Base-by-base conservation (phyloP, 768 basidiomycete genomes). In the Thelephora aurantiotincta region DNA sequence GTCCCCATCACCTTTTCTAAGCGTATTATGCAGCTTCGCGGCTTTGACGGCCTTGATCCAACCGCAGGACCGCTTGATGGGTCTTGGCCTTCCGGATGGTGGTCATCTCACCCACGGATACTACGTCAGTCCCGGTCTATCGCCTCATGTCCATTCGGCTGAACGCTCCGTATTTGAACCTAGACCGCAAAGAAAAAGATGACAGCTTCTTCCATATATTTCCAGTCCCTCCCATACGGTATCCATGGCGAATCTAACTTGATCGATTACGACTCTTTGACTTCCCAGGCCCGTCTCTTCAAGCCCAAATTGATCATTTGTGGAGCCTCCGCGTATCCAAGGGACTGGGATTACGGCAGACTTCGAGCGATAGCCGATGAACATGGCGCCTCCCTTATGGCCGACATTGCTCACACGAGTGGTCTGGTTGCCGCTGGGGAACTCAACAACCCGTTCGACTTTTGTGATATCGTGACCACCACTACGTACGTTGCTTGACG, bases 161-260 rank as follows among this genome's bases (percentile, higher is more conserved):
- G 5, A 41, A 9, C 38, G 14, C 33, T 22, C 26, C 26, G 26
- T 4, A 30, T 4, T 13, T 42, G 52, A 49, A 44, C 53, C 23
- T 50, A 89, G 86, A 94, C 91, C 48, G 89, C 91, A 50, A 98
- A 98, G 72, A 96, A 97, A 75, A 98, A 99, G 69, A 98, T 99
- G 82, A 97, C 96, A 33, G 90, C 96, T 33, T 98, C 94, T 19
- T 98, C 96, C 16, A 97, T 99, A 70, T 98, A 98, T 73, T 99
- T 98, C 84, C 93, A 98, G 63, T 96, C 96, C 34, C 73, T 96
- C 61, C 94, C 96, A 42, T 99, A 98, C 58, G 79, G 74, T 43
- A 80, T 93, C 50, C 76, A 82, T 59, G 81, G 85, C 43, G 67
- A 78, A 38, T 86, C 82, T 48, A 83, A 96, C 61, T 73, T 94